Percentiles rank a stretch among this genome's conserved stretches.
Evolutionary conservation across 2,329 filamentous ascomycete genomes (phyloP).

Genomic region (Madurella mycetomatis): DNA sequence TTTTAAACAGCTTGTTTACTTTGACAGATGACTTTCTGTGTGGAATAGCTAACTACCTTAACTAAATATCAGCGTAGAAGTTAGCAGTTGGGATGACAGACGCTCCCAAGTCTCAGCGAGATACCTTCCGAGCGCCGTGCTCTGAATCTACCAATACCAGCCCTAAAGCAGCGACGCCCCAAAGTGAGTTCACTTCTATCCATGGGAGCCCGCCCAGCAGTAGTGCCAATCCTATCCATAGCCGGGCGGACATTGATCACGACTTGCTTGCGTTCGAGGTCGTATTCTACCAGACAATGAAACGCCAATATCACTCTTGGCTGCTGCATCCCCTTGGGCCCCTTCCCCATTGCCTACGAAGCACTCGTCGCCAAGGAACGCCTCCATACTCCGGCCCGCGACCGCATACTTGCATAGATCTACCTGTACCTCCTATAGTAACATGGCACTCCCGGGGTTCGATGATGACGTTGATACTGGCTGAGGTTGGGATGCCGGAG

Average conservation of each 20-base stretch:
- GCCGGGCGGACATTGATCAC: background rate
- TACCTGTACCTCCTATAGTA: background rate
- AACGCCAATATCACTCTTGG: background rate
- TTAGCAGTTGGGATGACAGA: background rate
- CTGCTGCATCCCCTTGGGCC: background rate
- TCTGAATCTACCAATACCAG: background rate
- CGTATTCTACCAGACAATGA: background rate
- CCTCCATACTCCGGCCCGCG: slow-evolving; percentile 5
- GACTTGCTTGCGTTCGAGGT: background rate
- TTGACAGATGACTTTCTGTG: no score
- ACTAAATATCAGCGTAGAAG: background rate
- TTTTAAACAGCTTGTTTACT: no score
- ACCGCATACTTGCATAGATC: background rate
- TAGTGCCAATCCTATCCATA: no score
- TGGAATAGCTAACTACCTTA: no score
- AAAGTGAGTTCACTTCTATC: background rate
- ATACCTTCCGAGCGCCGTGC: background rate
- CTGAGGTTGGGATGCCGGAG: no score
- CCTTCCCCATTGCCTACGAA: background rate
- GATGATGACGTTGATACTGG: no score
- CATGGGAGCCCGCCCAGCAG: background rate
- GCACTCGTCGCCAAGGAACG: slow-evolving; percentile 1
- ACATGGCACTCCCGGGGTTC: no score
- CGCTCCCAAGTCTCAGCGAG: background rate
- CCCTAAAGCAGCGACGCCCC: background rate